Base-by-base conservation (phyloP, 257 asterid species). In the Sherardia arvensis region DNA sequence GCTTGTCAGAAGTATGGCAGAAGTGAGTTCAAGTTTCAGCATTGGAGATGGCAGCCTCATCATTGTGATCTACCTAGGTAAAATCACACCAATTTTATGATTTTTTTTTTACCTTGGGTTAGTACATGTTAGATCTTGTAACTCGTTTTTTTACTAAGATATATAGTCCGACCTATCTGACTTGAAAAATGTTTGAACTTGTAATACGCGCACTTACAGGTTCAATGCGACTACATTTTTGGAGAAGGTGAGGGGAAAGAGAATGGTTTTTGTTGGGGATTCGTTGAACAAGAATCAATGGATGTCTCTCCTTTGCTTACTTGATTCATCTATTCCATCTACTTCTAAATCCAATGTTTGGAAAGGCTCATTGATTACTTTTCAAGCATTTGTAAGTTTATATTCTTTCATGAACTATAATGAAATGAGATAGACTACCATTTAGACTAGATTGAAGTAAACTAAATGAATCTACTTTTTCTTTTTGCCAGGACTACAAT, bases 1-100 rank as follows among this genome's bases (percentile, higher is more conserved):
- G 77, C 86, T 5, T 91, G 97, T 65, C 73, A 69, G 9, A 32
- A 70, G 40, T 75, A 82, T 49, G 96, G 95, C 33, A 84, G 97
- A 6, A 84, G 81, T 4, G 96, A 87, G 1, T 73, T 65, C 69
- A 79, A 66, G 33, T 91, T 77, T 69, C 93, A 48, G 28, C 71
- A 68, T 15, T 91, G 95, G 97, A 80, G 86, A 69, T 91, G 97
- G 97, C 91, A 87, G 62, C 97, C 97, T 47, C 64, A 73, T 66
- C 71, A 65, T 3, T 91, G 96, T 67, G 75, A 86, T 53, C 57
- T 86, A 12, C 94, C 87, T 2, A 82, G 96, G 97, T 80, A 56
- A 6, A 4, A 22, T 55, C 10, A 9, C 47, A 38, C 47, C 18
- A 38, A 11, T 38, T 2, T 10, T 2, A 11, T 12, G 12, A 38